Evolutionary conservation across 768 basidiomycete species (phyloP), one percentile per base, ranked within the genome.

Genomic region (Auriscalpium orientale): DNA sequence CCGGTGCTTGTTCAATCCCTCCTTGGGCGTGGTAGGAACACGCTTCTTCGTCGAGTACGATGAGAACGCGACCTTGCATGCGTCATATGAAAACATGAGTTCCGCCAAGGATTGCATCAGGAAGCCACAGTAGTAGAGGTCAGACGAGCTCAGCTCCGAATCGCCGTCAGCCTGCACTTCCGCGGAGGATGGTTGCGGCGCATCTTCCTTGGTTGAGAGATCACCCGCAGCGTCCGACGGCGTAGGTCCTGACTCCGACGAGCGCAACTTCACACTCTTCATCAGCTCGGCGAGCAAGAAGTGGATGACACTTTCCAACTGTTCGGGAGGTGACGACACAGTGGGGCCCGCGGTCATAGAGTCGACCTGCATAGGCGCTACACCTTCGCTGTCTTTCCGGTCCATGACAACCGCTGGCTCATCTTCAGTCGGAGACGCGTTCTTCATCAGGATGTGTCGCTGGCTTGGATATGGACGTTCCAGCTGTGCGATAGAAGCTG

Each of bases 21-120:
- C 87, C 69, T 91, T 90, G n/a, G 79, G 71, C 5, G 80, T 79
- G 0, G 81, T 78, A 48, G 81, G 77, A 1, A 71, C 63, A 33
- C 82, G 80, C 61, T 76, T 80, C 72, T 85, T 88, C 4, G 83
- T 77, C 0, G 83, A 81, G 64, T 82, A 92, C 0, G 89, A 86
- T 52, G 97, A 68, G 70, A 99, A 92, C 6, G 88, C 84, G 22
- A 84, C 67, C 70, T 98, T 99, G 82, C 92, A 95, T 7, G 83
- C 70, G 62, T 93, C 87, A 64, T 98, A 99, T 12, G 93, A 98
- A 58, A 95, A 91, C 12, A 97, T 72, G 10, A 98, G 74, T 71
- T 99, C 97, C 3, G 93, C 91, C 47, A 98, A 75, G 61, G 85
- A 88, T 67, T 94, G 90, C 87, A 95, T 91, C 59, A 92, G 72